Base-by-base conservation (phyloP, 345 rosid genomes). In the Citrus sp. region DNA sequence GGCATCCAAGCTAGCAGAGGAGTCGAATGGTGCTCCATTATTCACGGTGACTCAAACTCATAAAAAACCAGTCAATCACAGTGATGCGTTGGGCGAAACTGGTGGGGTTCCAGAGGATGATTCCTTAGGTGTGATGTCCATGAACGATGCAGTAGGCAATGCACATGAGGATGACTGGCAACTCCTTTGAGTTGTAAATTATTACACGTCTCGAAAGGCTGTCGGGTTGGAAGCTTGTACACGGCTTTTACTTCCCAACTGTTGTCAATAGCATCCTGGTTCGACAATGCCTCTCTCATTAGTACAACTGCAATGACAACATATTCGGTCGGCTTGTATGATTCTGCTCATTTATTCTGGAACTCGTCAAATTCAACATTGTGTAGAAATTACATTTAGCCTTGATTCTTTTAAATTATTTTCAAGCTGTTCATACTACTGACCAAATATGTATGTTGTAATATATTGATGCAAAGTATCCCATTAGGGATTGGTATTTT, bases 1-100 rank as follows among this genome's bases (percentile, higher is more conserved):
- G 54, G 95, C 99, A 76, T 85, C 91, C 18, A 89, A 88, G 77
- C 87, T 96, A 70, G 93, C 97, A 1, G 90, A 88, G 62, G 95
- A 89, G 73, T 91, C 99, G 5, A 83, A 86, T 10, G 99, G 99
- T 7, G 99, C 99, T 63, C 99, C 99, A 4, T 77, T 96, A 60
- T 91, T 96, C 72, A 89, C 92, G 1, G 85, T 89, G 10, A 81
- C 85, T 59, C 78, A 84, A 74, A 79, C 86, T 25, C 86, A 74
- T 72, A 73, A 46, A 34, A 84, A 72, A 65, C 78, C 70, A 2
- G 82, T 76, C 56, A 77, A 68, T 82, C 82, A 80, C 32, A 77
- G 28, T 67, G 77, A 60, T 70, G 65, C 6, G 27, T 42, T 51
- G 71, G 85, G 58, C 5, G 78, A 81, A 49, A 69, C 66, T 14